Percentiles rank a stretch among this genome's conserved stretches.
phyloP scores from a whole-genome alignment of 495 filamentous ascomycete genomes.

The Aspergillus mulundensis region DNA sequence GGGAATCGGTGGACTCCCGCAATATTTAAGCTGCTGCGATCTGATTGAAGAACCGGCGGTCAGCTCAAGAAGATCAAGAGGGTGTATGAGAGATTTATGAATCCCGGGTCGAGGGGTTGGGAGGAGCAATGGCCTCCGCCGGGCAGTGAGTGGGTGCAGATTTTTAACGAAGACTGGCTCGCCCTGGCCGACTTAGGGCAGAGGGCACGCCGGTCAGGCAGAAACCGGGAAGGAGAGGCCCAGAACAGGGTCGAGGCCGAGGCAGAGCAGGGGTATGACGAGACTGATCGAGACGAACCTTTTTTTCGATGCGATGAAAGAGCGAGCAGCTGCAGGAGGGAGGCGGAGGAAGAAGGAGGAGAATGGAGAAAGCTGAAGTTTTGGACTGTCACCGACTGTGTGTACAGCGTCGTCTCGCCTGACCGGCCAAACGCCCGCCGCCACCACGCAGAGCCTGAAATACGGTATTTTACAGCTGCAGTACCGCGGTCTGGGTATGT shows the following conservation, averaged over 20 bases:
- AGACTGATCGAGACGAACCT: background rate
- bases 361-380: background rate
- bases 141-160: slow-evolving; percentile 19
- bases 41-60: slow-evolving; percentile 17
- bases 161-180: slow-evolving; percentile 17
- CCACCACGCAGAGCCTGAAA: background rate
- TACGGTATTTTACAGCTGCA: background rate
- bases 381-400: too few species aligned
- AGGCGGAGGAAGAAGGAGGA: slow-evolving; percentile 2
- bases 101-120: slow-evolving; percentile 7
- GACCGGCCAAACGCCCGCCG: background rate
- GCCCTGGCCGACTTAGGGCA: slow-evolving; percentile 23
- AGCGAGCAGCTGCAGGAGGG: background rate
- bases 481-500: slow-evolving; percentile 6
- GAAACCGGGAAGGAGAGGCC: slow-evolving; percentile 9
- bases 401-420: too few species aligned
- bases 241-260: slow-evolving; percentile 1
- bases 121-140: slow-evolving; percentile 3
- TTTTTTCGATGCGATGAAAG: background rate
- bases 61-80: slow-evolving; percentile 4
- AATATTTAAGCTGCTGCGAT: background rate
- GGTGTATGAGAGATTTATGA: slow-evolving; percentile 23
- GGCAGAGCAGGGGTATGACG: background rate
- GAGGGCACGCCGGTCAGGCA: slow-evolving; percentile 22
- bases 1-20: slow-evolving; percentile 5